phyloP scores from a whole-genome alignment of 768 basidiomycete species.

The Panaeolus papilionaceus region DNA sequence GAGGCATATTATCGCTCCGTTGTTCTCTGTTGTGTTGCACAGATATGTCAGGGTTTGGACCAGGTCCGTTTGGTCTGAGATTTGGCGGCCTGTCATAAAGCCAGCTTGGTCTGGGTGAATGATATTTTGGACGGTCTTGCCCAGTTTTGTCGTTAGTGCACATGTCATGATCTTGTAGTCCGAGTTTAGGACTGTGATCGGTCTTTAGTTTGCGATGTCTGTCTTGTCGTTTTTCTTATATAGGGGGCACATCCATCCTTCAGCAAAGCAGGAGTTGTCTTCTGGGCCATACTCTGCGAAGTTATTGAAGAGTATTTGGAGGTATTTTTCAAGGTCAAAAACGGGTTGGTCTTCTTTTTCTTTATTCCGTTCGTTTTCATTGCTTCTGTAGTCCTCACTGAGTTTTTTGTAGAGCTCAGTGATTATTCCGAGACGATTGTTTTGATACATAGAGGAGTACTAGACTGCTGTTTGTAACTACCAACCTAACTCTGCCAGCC shows the following conservation, averaged over 20 bases:
- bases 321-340: slow-evolving; percentile 23
- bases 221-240: slow-evolving; percentile 47
- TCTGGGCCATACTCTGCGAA: slow-evolving; percentile 33
- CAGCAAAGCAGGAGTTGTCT: fast-evolving
- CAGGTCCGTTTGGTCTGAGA: slow-evolving; percentile 41
- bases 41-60: too few relatives aligned
- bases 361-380: background rate
- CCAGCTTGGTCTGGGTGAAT: slow-evolving; percentile 46
- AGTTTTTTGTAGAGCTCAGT: background rate
- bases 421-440: background rate
- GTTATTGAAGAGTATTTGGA: slow-evolving; percentile 31
- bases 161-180: slow-evolving; percentile 44
- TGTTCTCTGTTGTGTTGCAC: too few relatives aligned
- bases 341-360: background rate
- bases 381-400: background rate
- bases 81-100: slow-evolving; percentile 39
- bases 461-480: too few relatives aligned
- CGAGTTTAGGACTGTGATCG: slow-evolving; percentile 43
- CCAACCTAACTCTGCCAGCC: too few relatives aligned
- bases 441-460: too few relatives aligned
- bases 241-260: slow-evolving; percentile 46
- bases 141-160: slow-evolving; percentile 29
- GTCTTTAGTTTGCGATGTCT: slow-evolving; percentile 42
- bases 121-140: slow-evolving; percentile 20
- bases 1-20: too few relatives aligned